Percentiles rank a stretch among this genome's conserved stretches.
phyloP scores from a whole-genome alignment of 2,329 filamentous ascomycete genomes.

The Trichoderma gracile region DNA sequence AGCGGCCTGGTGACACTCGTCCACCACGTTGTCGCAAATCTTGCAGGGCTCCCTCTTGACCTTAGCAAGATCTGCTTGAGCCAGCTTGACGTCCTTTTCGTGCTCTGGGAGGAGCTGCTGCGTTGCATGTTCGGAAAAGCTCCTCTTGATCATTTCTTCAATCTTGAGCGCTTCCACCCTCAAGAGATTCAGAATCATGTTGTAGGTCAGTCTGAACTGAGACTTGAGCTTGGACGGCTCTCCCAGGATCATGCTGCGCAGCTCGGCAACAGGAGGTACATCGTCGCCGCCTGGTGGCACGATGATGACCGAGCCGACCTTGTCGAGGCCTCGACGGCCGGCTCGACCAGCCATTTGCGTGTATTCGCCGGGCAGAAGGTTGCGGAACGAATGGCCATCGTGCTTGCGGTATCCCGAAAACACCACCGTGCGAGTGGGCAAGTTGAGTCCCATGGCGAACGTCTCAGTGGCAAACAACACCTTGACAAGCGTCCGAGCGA shows the following conservation, averaged over 20 bases:
- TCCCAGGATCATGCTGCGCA: constrained; percentile 93
- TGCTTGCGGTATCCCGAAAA: constrained; percentile 98
- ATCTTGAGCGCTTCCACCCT: constrained; percentile 97
- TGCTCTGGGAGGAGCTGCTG: constrained; percentile 93
- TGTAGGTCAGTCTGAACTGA: constrained; percentile 96
- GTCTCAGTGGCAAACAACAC: constrained; percentile 97
- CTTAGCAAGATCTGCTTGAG: constrained; percentile 87
- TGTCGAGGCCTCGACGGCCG: constrained; percentile 87
- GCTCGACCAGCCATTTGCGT: constrained; percentile 98
- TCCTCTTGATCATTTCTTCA: constrained; percentile 99
- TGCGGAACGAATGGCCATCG: constrained; percentile 87
- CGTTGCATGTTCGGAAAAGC: constrained; percentile 96
- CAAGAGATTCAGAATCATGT: constrained; percentile 96
- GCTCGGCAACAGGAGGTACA: constrained; percentile 77
- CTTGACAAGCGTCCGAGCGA: constrained; percentile 92
- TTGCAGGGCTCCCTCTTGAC: constrained; percentile 82
- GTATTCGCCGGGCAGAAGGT: constrained; percentile 91
- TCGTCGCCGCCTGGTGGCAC: constrained; percentile 81
- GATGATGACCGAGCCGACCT: constrained; percentile 91
- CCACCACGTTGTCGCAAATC: constrained; percentile 78
- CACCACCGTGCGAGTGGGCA: constrained; percentile 93
- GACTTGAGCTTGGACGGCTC: constrained; percentile 93
- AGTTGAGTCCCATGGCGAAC: constrained; percentile 96
- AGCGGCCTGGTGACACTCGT: constrained; percentile 76
- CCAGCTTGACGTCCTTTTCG: constrained; percentile 89